Evolutionary conservation across 2,329 filamentous ascomycete species (phyloP), one percentile per base, ranked within the genome.

Genomic region (Aspergillus vadensis): DNA sequence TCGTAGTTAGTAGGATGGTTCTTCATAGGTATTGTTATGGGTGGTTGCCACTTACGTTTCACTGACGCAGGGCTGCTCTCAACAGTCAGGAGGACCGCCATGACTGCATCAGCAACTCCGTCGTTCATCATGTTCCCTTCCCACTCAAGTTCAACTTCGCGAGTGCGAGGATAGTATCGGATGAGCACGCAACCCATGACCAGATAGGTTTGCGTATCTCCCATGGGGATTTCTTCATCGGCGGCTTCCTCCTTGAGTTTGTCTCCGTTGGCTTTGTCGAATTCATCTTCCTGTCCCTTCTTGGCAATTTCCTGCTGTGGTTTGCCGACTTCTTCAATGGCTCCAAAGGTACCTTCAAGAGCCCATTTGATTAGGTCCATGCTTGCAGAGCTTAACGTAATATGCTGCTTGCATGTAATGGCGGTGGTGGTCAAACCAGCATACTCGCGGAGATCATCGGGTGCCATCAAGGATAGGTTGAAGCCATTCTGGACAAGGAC

Each of bases 51-150:
- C 49, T 52, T 82, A 91, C 92, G 91, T 78, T 95, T 96, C 54
- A 99, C 94, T 12, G 95, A 94, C 14, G 95, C 95, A 5, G 94
- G 95, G 57, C 91, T 96, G 76, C 90, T 96, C 78, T 99, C 95
- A 21, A 97, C 91, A 0, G 91, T 93, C 68, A 97, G 87, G 10
- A 99, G 83, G 2, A 97, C 92, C 0, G 92, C 92, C 83, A 98
- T 91, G 57, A 98, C 90, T 15, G 95, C 92, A 77, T 99, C 95
- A n/a, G 95, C 95, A 70, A 99, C 96, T 62, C 92, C 91, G 72
- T 99, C 95, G 75, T 98, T 99, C 71, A 97, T 88, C 80, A 97
- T 91, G 74, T 98, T 99, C 60, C 93, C 95, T 75, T 98, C 94
- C 95, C 95, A 99, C 77, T 97, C 92, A 2, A 98, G 82, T 74